Evolutionary conservation across 345 rosid species (phyloP).

Genomic region (Brassica nigra): DNA sequence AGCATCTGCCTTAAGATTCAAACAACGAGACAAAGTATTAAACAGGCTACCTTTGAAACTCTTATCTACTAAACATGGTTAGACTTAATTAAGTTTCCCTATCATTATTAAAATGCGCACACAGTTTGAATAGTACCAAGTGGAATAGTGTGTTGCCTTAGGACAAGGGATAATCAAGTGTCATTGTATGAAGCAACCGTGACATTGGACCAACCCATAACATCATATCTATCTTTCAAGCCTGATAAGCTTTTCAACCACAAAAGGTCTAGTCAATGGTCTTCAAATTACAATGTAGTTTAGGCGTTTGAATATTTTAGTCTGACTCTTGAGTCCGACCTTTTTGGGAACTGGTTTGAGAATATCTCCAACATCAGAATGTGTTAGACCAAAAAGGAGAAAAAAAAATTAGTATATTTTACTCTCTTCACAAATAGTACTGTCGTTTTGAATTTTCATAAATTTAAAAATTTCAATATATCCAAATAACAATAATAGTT

Average conservation of each 20-base stretch:
- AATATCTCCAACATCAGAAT: neutral
- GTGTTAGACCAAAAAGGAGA: neutral
- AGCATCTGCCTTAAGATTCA: neutral
- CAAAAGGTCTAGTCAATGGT: constrained; percentile 31
- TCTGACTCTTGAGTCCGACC: constrained; percentile 25
- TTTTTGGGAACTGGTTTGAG: neutral
- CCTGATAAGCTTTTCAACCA: constrained; percentile 16
- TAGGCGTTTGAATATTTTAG: constrained; percentile 1
- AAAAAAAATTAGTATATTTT: neutral
- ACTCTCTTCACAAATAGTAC: neutral
- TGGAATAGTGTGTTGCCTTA: constrained; percentile 23
- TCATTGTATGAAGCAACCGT: constrained; percentile 58
- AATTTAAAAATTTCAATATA: neutral
- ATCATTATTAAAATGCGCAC: neutral
- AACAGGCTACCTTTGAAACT: constrained; percentile 5
- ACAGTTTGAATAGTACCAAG: constrained; percentile 17
- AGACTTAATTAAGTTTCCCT: neutral
- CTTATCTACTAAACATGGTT: neutral
- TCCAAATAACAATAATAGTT: neutral
- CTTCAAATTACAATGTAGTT: constrained; percentile 26
- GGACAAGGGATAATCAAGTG: constrained; percentile 40
- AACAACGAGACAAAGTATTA: constrained; percentile 7
- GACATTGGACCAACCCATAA: constrained; percentile 56
- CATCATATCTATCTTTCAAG: constrained; percentile 46
- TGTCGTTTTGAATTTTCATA: neutral